Percentiles rank a stretch among this genome's conserved stretches.
These are phyloP conservation scores for Fusarium annulatum DNA, from an alignment of 2,329 filamentous ascomycete genomes.

Conservation along the genomic window DNA sequence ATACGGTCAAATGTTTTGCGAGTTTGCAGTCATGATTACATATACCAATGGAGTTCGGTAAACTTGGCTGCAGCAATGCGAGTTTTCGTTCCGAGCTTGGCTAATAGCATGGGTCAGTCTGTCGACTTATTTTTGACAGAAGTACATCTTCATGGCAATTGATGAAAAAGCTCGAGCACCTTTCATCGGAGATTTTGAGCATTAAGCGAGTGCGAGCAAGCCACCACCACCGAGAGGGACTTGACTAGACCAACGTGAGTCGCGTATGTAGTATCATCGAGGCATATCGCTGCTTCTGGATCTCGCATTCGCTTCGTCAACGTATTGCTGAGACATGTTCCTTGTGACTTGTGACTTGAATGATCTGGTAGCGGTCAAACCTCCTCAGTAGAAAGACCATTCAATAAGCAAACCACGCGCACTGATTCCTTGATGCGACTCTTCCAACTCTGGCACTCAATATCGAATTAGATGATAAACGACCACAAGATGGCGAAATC, in stretches of 20 bases:
- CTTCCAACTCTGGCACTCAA: neutral
- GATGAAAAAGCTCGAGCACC: neutral
- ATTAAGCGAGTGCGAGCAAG: constrained; percentile 34
- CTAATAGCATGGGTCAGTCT: neutral
- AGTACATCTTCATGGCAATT: neutral
- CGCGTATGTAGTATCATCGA: neutral
- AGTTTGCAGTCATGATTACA: neutral
- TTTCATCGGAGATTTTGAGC: neutral
- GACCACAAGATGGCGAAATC: constrained; percentile 17
- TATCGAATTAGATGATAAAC: neutral
- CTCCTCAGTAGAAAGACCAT: neutral
- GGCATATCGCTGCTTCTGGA: neutral
- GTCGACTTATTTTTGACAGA: neutral
- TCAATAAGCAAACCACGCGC: neutral
- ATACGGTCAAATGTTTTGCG: neutral
- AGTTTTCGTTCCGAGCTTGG: neutral
- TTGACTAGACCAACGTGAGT: neutral
- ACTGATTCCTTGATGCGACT: neutral
- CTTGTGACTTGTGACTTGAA: neutral
- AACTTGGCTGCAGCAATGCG: neutral
- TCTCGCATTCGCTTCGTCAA: constrained; percentile 22
- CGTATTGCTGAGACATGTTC: neutral
- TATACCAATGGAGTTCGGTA: neutral
- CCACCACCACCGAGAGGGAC: neutral
- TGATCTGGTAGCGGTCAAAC: neutral